Evolutionary conservation across 805 yeast genomes (phyloP).

Genomic region (Wickerhamiella sergipiensis): DNA sequence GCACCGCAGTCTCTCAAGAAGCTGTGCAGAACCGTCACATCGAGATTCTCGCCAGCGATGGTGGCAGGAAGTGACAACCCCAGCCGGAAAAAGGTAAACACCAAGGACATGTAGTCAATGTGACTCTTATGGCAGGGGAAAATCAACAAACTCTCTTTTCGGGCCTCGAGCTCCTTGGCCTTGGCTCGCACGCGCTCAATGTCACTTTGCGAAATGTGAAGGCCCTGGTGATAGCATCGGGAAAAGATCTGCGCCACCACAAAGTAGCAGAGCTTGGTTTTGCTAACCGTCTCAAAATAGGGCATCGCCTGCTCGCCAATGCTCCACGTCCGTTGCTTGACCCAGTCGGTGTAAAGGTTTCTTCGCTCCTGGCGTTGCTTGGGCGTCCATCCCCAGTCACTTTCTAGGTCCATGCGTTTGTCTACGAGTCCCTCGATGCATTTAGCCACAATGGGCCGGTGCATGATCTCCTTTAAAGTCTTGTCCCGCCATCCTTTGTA

Average conservation of each 20-base stretch:
- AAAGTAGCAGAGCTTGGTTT: constrained; percentile 24
- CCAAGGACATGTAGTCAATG: constrained; percentile 45
- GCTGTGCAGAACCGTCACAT: constrained; percentile 41
- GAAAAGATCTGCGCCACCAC: constrained; percentile 27
- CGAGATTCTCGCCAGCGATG: constrained; percentile 54
- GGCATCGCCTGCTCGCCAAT: constrained; percentile 25
- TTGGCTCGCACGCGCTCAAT: constrained; percentile 22
- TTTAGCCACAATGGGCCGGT: constrained; percentile 20
- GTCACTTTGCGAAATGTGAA: constrained; percentile 26
- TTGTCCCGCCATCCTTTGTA: constrained; percentile 22
- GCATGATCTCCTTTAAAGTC: constrained; percentile 19
- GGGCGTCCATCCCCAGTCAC: constrained; percentile 15
- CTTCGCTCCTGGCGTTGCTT: constrained; percentile 19
- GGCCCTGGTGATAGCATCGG: constrained; percentile 30
- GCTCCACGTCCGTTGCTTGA: constrained; percentile 20
- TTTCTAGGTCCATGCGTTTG: constrained; percentile 21
- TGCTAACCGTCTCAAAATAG: constrained; percentile 20
- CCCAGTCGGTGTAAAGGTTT: constrained; percentile 19
- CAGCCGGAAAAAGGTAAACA: constrained; percentile 38
- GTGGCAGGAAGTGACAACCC: constrained; percentile 43
- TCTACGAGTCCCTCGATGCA: constrained; percentile 23
- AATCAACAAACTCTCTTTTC: constrained; percentile 29
- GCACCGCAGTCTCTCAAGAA: constrained; percentile 41
- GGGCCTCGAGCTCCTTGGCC: constrained; percentile 24
- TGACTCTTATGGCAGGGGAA: constrained; percentile 53